Percentiles rank a stretch among this genome's conserved stretches.
Evolutionary conservation across 2,329 filamentous ascomycete species (phyloP).

Genomic region (Aspergillus glaucus): DNA sequence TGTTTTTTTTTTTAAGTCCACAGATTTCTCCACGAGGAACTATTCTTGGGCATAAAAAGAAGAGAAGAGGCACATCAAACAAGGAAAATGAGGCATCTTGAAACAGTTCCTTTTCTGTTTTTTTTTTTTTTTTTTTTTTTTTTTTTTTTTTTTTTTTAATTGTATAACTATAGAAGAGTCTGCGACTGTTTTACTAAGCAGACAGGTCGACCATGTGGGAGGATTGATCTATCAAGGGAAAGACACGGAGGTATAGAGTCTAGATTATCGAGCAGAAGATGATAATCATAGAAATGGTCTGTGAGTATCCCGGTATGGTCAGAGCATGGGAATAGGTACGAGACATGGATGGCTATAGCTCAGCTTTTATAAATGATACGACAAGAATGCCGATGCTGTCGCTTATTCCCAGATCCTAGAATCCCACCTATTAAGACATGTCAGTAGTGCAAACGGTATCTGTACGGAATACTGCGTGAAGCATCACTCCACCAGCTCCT

Average conservation of each 20-base stretch:
- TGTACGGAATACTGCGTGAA: background rate
- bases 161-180: background rate
- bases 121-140: background rate
- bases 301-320: background rate
- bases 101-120: background rate
- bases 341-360: background rate
- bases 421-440: too few relatives aligned
- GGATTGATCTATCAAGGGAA: background rate
- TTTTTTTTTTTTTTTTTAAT: too few relatives aligned
- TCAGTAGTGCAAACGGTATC: background rate
- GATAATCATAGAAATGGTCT: background rate
- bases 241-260: background rate
- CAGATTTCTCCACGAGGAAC: background rate
- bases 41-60: background rate
- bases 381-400: too few relatives aligned
- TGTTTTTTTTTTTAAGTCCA: background rate
- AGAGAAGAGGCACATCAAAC: too few relatives aligned
- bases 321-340: too few relatives aligned
- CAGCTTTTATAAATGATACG: too few relatives aligned
- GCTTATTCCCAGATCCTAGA: too few relatives aligned
- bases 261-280: background rate
- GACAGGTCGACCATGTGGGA: too few relatives aligned
- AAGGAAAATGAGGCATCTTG: background rate
- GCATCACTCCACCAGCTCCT: background rate
- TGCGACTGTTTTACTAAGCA: too few relatives aligned